Base-by-base conservation (phyloP, 192 early-diverging fungal species). In the Ramicandelaber brevisporus region DNA sequence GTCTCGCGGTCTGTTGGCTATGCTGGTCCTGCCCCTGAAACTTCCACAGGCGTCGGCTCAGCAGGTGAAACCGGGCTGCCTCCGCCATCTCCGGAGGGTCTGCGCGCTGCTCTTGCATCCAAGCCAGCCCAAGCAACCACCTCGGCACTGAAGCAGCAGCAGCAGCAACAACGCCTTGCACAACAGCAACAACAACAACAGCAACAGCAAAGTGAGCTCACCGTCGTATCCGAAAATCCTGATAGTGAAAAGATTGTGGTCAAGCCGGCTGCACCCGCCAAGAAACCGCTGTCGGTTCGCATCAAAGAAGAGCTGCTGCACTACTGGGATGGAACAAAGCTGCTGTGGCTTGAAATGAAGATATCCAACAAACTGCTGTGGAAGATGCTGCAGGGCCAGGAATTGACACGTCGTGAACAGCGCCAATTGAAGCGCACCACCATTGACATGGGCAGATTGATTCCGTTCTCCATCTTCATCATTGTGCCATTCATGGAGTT, bases 401-500 rank as follows among this genome's bases (percentile, higher is more conserved):
- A 61, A 29, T 65, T 92, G 26, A 77, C 72, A 6, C 57, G 89
- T 20, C 62, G 89, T 27, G 89, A 96, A 38, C 60, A 72, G 36
- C 51, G 78, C 26, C 88, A 93, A 66, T 53, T 96, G 30, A 55
- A 72, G 27, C 65, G 90, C 18, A 88, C 90, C 6, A 70, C 71
- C 24, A 64, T 62, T 28, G 90, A 96, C 46, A 48, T 92, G 16
- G 34, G 82, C 21, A 70, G 85, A 9, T 49, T 96, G 30, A 65
- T 92, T 23, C 90, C 90, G 16, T 90, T 96, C 40, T 55, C 79
- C 6, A 63, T 92, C 38, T 84, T 96, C 41, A 36, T 96, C 16
- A 56, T 83, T 26, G 77, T 96, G 19, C 90, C 90, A 22, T 96
- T 96, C 50, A 70, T 83, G 44, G 90, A 96, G 55, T 59, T 96